Percentiles rank a stretch among this genome's conserved stretches.
Conservation (phyloP, 208 protist species). For the Leishmania lainsoni region DNA sequence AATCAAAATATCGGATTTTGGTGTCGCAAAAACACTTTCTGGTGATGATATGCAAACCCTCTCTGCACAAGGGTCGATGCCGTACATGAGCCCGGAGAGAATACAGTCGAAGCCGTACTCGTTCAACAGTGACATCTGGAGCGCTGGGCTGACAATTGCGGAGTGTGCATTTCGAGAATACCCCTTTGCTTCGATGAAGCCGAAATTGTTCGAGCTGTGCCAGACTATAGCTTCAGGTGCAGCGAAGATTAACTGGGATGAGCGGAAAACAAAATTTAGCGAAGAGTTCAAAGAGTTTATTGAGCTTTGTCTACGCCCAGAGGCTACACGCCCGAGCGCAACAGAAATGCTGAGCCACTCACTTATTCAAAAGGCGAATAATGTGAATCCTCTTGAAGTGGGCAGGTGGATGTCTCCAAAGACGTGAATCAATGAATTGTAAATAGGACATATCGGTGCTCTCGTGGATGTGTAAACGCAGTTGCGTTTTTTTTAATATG, state of each 20-base stretch:
- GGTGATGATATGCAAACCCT: constrained; percentile 78
- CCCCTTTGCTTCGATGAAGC: constrained; percentile 78
- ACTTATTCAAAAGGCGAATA: constrained; percentile 71
- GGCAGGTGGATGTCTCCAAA: constrained; percentile 70
- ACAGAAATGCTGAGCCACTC: constrained; percentile 72
- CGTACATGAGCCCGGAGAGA: constrained; percentile 95
- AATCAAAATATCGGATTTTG: constrained; percentile 98
- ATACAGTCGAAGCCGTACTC: constrained; percentile 91
- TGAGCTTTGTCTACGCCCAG: constrained; percentile 68
- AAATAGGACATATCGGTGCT: background rate
- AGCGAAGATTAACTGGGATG: constrained; percentile 73
- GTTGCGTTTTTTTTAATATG: constrained; percentile 1
- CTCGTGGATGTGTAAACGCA: constrained; percentile 1
- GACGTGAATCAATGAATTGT: constrained; percentile 5
- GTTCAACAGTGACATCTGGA: constrained; percentile 93
- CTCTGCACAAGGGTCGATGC: constrained; percentile 89
- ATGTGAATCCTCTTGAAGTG: constrained; percentile 57
- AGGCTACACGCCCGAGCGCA: constrained; percentile 59
- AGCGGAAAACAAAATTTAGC: constrained; percentile 49
- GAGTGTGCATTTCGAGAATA: constrained; percentile 88
- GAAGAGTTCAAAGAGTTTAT: constrained; percentile 79
- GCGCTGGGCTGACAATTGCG: constrained; percentile 87
- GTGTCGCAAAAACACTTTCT: constrained; percentile 90
- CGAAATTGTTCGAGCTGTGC: constrained; percentile 81
- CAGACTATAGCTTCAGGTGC: constrained; percentile 70